These are phyloP conservation scores for Scutellaria baicalensis DNA, from an alignment of 257 asterid species.

Conservation along the genomic window DNA sequence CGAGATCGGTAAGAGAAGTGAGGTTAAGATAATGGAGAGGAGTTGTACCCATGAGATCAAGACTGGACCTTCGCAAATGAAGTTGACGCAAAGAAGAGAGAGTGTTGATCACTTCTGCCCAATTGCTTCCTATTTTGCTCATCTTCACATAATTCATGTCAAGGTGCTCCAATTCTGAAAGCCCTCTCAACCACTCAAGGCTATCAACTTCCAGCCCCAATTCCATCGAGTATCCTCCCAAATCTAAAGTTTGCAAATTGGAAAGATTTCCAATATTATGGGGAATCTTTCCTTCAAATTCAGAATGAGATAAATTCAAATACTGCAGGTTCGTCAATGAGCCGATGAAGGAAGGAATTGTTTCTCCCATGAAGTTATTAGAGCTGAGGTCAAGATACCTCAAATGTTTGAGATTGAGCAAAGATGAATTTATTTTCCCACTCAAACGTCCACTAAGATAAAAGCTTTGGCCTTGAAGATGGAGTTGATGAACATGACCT, in stretches of 20 bases:
- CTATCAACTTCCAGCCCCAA: not conserved
- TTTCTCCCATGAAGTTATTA: not conserved
- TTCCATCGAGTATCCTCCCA: too few species aligned
- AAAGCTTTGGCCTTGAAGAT: not conserved
- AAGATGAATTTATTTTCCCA: conserved; percentile 9
- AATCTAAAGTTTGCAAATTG: not conserved
- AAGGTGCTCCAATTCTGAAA: conserved; percentile 1
- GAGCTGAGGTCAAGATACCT: conserved; percentile 8
- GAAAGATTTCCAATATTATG: conserved; percentile 10
- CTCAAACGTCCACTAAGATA: not conserved
- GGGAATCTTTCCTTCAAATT: conserved; percentile 3
- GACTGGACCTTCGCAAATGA: not conserved
- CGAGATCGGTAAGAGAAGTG: too few species aligned
- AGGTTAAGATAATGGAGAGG: too few species aligned
- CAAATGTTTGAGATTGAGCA: conserved; percentile 18
- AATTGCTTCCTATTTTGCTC: conserved; percentile 5
- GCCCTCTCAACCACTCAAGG: conserved; percentile 15
- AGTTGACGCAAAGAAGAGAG: conserved; percentile 9
- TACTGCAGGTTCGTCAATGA: not conserved
- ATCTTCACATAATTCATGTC: not conserved
- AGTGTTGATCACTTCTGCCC: conserved; percentile 2
- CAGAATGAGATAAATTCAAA: not conserved
- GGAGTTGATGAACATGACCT: too few species aligned
- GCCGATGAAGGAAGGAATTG: conserved; percentile 20
- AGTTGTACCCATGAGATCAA: not conserved